Percentiles rank a stretch among this genome's conserved stretches.
Conservation (phyloP, 2,329 filamentous ascomycete genomes). For the Polychaeton citri region DNA sequence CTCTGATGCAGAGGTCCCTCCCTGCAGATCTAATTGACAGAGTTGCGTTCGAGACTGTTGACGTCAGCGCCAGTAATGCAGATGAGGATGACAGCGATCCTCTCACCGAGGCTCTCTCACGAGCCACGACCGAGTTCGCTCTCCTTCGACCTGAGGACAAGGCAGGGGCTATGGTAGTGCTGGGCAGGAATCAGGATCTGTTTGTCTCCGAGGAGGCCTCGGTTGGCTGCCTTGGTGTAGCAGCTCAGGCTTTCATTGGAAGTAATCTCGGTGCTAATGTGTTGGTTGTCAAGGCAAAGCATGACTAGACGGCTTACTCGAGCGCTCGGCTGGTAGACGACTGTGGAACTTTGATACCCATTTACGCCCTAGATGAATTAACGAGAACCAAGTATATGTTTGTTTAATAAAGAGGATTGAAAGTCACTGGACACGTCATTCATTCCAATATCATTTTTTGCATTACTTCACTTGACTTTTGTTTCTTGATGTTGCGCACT, state of each 20-base stretch:
- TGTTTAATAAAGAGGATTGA: too few species aligned
- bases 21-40: conserved; percentile 37
- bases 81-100: not conserved
- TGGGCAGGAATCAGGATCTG: not conserved
- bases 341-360: too few species aligned
- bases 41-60: conserved; percentile 45
- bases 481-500: too few species aligned
- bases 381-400: too few species aligned
- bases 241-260: not conserved
- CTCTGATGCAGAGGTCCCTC: conserved; percentile 42
- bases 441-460: too few species aligned
- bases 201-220: not conserved
- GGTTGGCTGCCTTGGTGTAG: not conserved
- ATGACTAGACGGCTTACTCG: not conserved
- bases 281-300: not conserved
- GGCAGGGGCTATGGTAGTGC: not conserved
- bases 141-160: not conserved
- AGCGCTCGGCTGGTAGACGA: not conserved
- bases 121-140: not conserved
- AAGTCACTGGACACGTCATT: too few species aligned
- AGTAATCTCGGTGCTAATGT: not conserved
- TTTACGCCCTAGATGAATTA: too few species aligned
- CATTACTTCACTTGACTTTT: too few species aligned
- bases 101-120: not conserved
- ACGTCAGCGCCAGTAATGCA: conserved; percentile 7